Evolutionary conservation across 177 flowering plant genomes (phyloP).

Genomic region (Telopea speciosissima): DNA sequence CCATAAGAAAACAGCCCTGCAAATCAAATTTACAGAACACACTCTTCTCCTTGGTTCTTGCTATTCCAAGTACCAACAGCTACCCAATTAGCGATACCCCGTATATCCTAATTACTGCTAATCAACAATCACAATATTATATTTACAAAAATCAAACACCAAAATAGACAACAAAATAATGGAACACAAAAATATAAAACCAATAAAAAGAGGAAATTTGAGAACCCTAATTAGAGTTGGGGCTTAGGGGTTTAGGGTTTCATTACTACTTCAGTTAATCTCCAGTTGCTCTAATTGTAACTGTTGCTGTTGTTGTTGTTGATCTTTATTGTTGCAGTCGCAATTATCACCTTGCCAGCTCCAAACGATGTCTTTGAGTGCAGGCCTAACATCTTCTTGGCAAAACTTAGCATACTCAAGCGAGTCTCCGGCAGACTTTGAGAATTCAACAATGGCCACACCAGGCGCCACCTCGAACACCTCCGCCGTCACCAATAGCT

Average conservation of each 20-base stretch:
- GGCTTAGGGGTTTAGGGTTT: not conserved
- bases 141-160: not conserved
- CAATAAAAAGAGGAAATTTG: not conserved
- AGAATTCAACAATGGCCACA: slow-evolving; percentile 60
- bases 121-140: not conserved
- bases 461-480: slow-evolving; percentile 74
- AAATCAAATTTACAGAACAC: not conserved
- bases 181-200: no score
- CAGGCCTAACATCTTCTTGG: slow-evolving; percentile 69
- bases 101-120: not conserved
- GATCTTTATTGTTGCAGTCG: slow-evolving; percentile 1
- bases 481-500: slow-evolving; percentile 58
- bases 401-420: slow-evolving; percentile 64
- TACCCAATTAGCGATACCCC: not conserved
- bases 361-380: slow-evolving; percentile 84
- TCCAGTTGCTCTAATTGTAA: not conserved
- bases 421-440: slow-evolving; percentile 67
- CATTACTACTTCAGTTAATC: no score
- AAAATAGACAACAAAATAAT: not conserved
- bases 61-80: not conserved
- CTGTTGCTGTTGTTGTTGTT: not conserved
- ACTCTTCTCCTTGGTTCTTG: not conserved
- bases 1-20: no score
- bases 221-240: not conserved
- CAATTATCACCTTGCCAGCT: slow-evolving; percentile 92